These are phyloP conservation scores for Endotrypanum monterogeii DNA, from an alignment of 208 protist genomes.

Conservation along the genomic window DNA sequence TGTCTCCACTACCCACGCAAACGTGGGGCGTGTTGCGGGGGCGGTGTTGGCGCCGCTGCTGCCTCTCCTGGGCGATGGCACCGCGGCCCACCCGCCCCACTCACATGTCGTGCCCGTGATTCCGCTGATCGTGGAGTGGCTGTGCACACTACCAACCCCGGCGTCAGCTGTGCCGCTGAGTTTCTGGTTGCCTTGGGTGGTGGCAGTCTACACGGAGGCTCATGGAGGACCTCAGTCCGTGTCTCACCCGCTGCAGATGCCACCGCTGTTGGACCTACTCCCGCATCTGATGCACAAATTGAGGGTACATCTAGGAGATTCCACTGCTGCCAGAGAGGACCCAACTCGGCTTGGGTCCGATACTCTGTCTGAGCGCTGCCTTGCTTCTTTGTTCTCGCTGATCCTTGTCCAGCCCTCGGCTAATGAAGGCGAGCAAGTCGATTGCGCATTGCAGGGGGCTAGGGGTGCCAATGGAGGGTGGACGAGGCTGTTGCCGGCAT, in stretches of 20 bases:
- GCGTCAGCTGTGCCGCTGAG: constrained; percentile 15
- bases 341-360: neutral
- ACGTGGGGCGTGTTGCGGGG: constrained; percentile 14
- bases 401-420: neutral
- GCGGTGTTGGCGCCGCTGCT: constrained; percentile 21
- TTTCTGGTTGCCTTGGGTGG: constrained; percentile 47
- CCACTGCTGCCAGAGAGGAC: neutral
- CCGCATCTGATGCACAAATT: constrained; percentile 23
- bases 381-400: constrained; percentile 8
- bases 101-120: constrained; percentile 41
- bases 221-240: neutral
- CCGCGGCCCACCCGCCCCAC: constrained; percentile 25
- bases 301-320: neutral
- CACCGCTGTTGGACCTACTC: constrained; percentile 32
- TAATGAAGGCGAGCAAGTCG: neutral
- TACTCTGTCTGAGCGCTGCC: constrained; percentile 8
- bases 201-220: constrained; percentile 16
- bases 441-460: neutral
- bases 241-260: constrained; percentile 6
- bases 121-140: constrained; percentile 62
- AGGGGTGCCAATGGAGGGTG: neutral
- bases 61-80: constrained; percentile 25
- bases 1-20: constrained; percentile 12
- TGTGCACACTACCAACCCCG: constrained; percentile 47
- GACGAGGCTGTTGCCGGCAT: neutral